These are phyloP conservation scores for Claviceps fusiformis DNA, from an alignment of 2,329 filamentous ascomycete species.

Conservation along the genomic window DNA sequence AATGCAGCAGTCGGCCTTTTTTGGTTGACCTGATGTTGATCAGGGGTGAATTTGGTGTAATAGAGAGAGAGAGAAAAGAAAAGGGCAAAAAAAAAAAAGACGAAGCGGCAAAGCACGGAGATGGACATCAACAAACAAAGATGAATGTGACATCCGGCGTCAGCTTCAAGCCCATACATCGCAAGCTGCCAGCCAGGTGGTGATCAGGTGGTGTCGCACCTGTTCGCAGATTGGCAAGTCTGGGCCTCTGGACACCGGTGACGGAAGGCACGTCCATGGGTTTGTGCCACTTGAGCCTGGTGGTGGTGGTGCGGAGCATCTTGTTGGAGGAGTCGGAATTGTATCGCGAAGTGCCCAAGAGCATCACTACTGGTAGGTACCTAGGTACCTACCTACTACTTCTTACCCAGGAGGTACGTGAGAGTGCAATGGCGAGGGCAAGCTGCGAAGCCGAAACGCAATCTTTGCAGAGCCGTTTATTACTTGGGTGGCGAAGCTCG, in stretches of 20 bases:
- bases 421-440: not conserved
- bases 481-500: not conserved
- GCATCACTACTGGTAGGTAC: not conserved
- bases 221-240: slow-evolving; percentile 1
- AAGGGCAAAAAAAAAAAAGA: too few species aligned
- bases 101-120: not conserved
- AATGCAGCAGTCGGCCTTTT: not conserved
- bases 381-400: too few species aligned
- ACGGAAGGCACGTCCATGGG: not conserved
- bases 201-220: slow-evolving; percentile 3
- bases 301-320: not conserved
- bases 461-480: not conserved
- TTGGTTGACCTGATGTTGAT: not conserved
- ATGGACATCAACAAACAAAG: not conserved
- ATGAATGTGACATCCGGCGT: not conserved
- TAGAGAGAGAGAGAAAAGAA: not conserved
- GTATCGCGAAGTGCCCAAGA: not conserved
- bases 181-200: not conserved
- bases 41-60: not conserved
- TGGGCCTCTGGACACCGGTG: not conserved
- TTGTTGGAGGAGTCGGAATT: not conserved
- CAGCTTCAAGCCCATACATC: slow-evolving; percentile 1
- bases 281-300: not conserved
- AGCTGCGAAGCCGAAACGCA: not conserved
- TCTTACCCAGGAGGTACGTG: not conserved